Base-by-base conservation (phyloP, 2,329 filamentous ascomycete genomes). In the Diplodia sapinea region DNA sequence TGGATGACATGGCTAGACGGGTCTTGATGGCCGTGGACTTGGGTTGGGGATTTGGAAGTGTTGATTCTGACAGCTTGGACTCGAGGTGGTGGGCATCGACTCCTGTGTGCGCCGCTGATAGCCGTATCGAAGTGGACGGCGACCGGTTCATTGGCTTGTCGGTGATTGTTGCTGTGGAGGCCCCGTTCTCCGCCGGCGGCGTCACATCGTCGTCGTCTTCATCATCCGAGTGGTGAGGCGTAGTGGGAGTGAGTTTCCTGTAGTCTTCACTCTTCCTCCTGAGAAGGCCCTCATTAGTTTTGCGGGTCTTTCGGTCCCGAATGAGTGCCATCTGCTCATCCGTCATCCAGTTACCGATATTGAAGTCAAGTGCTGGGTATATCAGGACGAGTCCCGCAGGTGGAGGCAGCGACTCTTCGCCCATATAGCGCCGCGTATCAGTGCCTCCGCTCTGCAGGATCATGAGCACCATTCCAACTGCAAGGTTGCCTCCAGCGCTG, bases 321-420 rank as follows among this genome's bases (percentile, higher is more conserved):
- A 99, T 96, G 69, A 99, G 82, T 0, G 92, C 88, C 92, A 98
- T 96, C 77, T 99, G 94, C 78, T 98, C 94, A 73, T 98, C 94
- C 0, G 92, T 94, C 94, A 99, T 98, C 95, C 95, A 99, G 78
- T 94, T 97, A 47, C 93, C 93, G 71, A 98, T 98, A 74, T 96
- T 97, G 91, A 98, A 93, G 74, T 98, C 95, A 68, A 99, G 82
- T 0, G 90, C 89, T 0, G 95, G 95, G 74, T 99, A 99, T 68
- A 96, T 89, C 59, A 97, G 84, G 0, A 98, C 85, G 8, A 98
- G 79, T 0, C 93, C 94, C 64, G 91, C 90, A 0, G 95, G 95
- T 0, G 93, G 90, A 6, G 97, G 83, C 2, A 88, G 76, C n/a
- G 75, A 82, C 23, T 81, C 81, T 70, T 88, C 84, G 15, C 83